Base-by-base conservation (phyloP, 805 yeast genomes). In the Saturnispora dispora region DNA sequence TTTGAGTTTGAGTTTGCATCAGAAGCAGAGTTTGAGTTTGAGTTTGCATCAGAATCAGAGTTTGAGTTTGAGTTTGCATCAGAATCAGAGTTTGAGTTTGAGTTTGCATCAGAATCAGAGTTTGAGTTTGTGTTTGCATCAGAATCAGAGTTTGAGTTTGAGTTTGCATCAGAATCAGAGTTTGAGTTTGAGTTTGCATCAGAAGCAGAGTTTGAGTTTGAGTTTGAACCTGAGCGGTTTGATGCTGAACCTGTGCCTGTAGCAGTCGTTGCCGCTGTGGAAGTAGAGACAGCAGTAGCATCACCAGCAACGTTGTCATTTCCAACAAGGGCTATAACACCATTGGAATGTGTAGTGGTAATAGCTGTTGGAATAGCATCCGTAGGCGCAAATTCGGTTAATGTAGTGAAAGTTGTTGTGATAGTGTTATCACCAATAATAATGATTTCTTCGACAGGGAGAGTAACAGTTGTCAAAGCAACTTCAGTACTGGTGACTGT, bases 291-390 rank as follows among this genome's bases (percentile, higher is more conserved):
- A 10, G 50, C 39, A 40, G 55, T 51, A 27, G 53, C 45, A 32
- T 20, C 17, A 53, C 40, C 47, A 35, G 23, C 40, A 43, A 47
- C 47, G 28, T 36, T 46, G 23, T 18, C 36, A 22, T 27, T 27
- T 20, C 44, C 47, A 7, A 50, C 41, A 13, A 50, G 56, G 23
- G 58, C 63, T 17, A 75, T 68, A 22, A 67, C 66, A 45, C 73
- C 70, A 33, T 69, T 62, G 10, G 72, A 66, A 50, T 70, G 61
- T 25, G 83, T 79, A 53, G 76, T 79, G 1, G 79, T 75, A 20
- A 45, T 37, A 15, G 28, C 36, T 13, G 36, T 41, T 18, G 47
- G 41, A 7, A 27, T 22, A 33, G 10, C 42, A 8, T 23, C 50
- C 2, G 36, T 41, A 9, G 45, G 35, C 7, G 25, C 48, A 23